A percentile compares a stretch with the other conserved stretches of the same genome.
Conservation (phyloP, 257 asterid species). For the Eucommia ulmoides region DNA sequence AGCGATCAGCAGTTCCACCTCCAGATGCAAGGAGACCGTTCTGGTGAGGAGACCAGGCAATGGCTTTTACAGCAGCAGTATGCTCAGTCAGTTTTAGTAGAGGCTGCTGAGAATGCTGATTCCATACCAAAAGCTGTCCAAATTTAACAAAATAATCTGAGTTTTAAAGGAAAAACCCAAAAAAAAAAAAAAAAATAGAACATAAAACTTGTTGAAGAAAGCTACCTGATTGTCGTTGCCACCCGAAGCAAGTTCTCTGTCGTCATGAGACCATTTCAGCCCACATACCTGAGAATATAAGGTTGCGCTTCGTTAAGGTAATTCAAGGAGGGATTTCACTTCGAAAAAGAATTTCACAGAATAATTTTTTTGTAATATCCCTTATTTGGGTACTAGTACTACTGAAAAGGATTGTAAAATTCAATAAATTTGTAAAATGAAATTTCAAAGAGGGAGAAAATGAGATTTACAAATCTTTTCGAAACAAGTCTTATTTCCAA, state of each 20-base stretch:
- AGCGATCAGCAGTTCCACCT: conserved; percentile 97
- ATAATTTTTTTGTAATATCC: too few relatives aligned
- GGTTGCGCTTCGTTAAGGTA: too few relatives aligned
- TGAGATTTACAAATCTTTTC: too few relatives aligned
- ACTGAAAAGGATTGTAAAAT: too few relatives aligned
- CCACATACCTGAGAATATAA: conserved; percentile 96
- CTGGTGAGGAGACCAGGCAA: conserved; percentile 96
- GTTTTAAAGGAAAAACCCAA: background rate
- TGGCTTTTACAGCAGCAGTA: conserved; percentile 95
- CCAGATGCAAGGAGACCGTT: conserved; percentile 88
- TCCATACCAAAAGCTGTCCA: conserved; percentile 83
- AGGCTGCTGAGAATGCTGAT: conserved; percentile 76
- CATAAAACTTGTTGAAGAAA: too few relatives aligned
- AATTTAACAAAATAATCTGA: background rate
- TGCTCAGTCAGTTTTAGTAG: conserved; percentile 75
- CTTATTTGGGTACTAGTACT: too few relatives aligned
- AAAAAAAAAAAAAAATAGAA: background rate
- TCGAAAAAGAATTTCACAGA: too few relatives aligned
- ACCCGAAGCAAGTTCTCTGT: conserved; percentile 95
- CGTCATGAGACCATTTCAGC: conserved; percentile 95
- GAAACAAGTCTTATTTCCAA: too few relatives aligned
- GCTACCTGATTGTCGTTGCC: conserved; percentile 92
- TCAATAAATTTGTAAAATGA: too few relatives aligned
- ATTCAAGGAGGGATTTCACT: too few relatives aligned
- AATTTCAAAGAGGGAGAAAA: too few relatives aligned